Conservation (phyloP, 306 rosid species). For the Fragaria vesca region DNA sequence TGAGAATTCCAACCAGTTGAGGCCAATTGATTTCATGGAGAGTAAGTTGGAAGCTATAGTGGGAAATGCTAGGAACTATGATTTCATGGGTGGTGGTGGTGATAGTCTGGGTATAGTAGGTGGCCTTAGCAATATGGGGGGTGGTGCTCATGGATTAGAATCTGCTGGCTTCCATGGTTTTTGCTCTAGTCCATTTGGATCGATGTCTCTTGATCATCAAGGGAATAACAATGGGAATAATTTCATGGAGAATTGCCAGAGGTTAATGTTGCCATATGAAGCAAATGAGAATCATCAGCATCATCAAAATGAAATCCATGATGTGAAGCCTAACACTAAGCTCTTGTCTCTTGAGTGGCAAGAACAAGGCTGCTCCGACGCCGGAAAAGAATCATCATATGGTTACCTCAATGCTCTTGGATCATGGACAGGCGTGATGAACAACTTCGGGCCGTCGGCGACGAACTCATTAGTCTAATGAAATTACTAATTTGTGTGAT, state of each 20-base stretch:
- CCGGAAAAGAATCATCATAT: slow-evolving; percentile 60
- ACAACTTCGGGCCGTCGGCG: slow-evolving; percentile 67
- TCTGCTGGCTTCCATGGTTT: slow-evolving; percentile 49
- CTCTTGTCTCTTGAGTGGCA: slow-evolving; percentile 87
- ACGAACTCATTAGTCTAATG: slow-evolving; percentile 60
- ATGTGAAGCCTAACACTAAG: slow-evolving; percentile 85
- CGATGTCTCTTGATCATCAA: slow-evolving; percentile 38
- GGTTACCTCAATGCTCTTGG: slow-evolving; percentile 65
- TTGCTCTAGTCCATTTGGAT: slow-evolving; percentile 49
- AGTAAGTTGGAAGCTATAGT: slow-evolving; percentile 57
- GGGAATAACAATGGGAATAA: slow-evolving; percentile 37
- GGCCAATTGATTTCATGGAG: slow-evolving; percentile 83
- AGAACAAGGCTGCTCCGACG: slow-evolving; percentile 74
- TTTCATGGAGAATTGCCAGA: slow-evolving; percentile 68
- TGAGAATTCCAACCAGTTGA: slow-evolving; percentile 33
- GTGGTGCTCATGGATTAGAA: slow-evolving; percentile 31
- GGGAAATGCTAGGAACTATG: slow-evolving; percentile 43
- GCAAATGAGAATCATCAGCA: slow-evolving; percentile 30
- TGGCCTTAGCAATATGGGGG: slow-evolving; percentile 33
- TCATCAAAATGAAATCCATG: slow-evolving; percentile 39
- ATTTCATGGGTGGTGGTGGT: slow-evolving; percentile 44
- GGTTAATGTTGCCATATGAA: slow-evolving; percentile 74
- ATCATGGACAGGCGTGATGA: slow-evolving; percentile 70
- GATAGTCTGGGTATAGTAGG: slow-evolving; percentile 43
- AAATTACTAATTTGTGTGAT: slow-evolving; percentile 19